phyloP scores from a whole-genome alignment of 2,329 filamentous ascomycete species.

The Fusarium sp. region DNA sequence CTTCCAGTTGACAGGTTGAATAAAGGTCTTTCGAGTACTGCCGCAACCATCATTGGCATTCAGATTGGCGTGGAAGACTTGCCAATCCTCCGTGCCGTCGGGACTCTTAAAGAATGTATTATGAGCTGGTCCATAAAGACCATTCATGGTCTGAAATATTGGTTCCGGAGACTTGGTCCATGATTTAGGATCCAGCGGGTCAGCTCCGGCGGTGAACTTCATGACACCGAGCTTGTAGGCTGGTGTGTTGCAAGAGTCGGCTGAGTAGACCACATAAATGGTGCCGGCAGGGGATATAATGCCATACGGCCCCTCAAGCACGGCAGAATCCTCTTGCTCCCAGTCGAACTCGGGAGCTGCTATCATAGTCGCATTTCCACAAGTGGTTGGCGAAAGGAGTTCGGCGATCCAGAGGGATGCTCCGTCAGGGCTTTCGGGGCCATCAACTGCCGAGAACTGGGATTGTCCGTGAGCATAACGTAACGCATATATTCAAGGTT shows the following conservation, averaged over 20 bases:
- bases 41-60: not conserved
- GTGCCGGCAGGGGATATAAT: not conserved
- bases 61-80: not conserved
- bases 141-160: not conserved
- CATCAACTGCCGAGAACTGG: not conserved
- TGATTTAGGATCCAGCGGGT: not conserved
- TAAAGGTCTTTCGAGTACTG: not conserved
- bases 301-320: not conserved
- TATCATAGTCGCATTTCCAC: not conserved
- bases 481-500: not conserved
- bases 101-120: slow-evolving; percentile 4
- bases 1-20: not conserved
- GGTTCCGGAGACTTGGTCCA: not conserved
- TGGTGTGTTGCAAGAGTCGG: not conserved
- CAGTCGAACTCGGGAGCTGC: not conserved
- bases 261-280: not conserved
- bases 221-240: not conserved
- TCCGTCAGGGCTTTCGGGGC: not conserved
- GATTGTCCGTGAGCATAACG: not conserved
- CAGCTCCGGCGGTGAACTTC: not conserved
- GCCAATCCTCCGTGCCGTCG: not conserved
- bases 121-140: not conserved
- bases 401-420: slow-evolving; percentile 1
- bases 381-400: not conserved
- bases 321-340: not conserved